Percentiles rank a stretch among this genome's conserved stretches.
Conservation (phyloP, 225 moss, liverwort and hornwort species). For the Sphagnum tenellum region DNA sequence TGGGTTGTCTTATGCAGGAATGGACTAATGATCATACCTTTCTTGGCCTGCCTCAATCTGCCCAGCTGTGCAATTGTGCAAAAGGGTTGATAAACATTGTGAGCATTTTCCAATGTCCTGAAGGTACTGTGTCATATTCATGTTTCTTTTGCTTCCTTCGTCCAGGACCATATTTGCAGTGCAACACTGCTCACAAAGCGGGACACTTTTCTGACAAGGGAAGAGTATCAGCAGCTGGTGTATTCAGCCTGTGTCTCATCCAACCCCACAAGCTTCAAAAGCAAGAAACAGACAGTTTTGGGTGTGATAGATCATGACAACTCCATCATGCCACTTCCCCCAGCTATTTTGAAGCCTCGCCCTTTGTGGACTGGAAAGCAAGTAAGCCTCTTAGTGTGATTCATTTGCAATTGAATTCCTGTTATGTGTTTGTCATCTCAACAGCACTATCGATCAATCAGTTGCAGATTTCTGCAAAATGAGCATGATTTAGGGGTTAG, state of each 20-base stretch:
- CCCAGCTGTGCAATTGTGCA: neutral
- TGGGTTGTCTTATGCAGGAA: no score
- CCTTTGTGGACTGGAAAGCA: constrained; percentile 96
- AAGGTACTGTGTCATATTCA: neutral
- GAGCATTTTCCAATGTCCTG: neutral
- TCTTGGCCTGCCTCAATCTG: no score
- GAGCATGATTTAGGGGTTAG: no score
- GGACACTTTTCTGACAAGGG: constrained; percentile 83
- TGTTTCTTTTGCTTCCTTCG: neutral
- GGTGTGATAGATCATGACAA: constrained; percentile 64
- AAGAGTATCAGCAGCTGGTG: constrained; percentile 91
- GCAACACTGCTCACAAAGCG: constrained; percentile 90
- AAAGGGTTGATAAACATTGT: neutral
- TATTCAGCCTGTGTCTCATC: constrained; percentile 82
- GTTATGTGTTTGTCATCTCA: no score
- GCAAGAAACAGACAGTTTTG: constrained; percentile 50
- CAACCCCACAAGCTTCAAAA: constrained; percentile 40
- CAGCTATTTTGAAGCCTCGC: constrained; percentile 69
- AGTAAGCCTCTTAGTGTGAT: constrained; percentile 21
- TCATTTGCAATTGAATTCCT: no score
- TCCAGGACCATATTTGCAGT: constrained; percentile 88
- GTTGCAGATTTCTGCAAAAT: no score
- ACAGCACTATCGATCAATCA: no score
- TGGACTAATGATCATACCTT: no score
- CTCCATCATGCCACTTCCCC: constrained; percentile 57